Base-by-base conservation (phyloP, 1,139 yeast species). In the Diutina catenulata region DNA sequence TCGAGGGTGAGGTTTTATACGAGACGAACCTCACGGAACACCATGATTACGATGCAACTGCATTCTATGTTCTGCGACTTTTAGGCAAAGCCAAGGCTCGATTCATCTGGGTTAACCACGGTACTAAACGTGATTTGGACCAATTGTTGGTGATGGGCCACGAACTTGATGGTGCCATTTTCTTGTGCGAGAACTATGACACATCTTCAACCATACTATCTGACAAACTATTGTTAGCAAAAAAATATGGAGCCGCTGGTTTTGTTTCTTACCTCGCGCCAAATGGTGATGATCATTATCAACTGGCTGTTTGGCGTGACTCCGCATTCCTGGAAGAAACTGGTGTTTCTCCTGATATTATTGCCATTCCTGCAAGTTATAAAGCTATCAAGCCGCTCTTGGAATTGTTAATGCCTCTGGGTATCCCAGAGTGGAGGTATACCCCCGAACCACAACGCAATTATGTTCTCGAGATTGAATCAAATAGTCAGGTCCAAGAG, bases 101-200 rank as follows among this genome's bases (percentile, higher is more conserved):
- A 4, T 64, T 49, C 43, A 41, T 64, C 1, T 62, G 43, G 47
- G 66, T 48, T 10, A 61, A 62, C 39, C 47, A 50, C 21, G 72
- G 70, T 4, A 36, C 49, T 1, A 44, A 45, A 2, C 48, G 48
- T 1, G 72, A 67, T 39, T 64, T 55, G 40, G 45, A 44, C 7
- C 38, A 48, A 4, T 43, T 64, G 26, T 16, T 64, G 22, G 64
- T 56, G 7, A 53, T 67, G 4, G 52, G 59, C 18, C 33, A 42
- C 13, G 44, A 43, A 20, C 28, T 38, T 1, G 37, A 35, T 5
- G 23, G n/a, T 3, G 29, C 41, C 21, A 36, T 21, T 5, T 39
- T 33, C 18, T 15, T 40, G 3, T 32, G 43, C 13, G 40, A 37
- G 7, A 44, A 41, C 25, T 41, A 42, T 25, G 35, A 43, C 5